Evolutionary conservation across 768 basidiomycete species (phyloP).

Genomic region (Amanita rubescens): DNA sequence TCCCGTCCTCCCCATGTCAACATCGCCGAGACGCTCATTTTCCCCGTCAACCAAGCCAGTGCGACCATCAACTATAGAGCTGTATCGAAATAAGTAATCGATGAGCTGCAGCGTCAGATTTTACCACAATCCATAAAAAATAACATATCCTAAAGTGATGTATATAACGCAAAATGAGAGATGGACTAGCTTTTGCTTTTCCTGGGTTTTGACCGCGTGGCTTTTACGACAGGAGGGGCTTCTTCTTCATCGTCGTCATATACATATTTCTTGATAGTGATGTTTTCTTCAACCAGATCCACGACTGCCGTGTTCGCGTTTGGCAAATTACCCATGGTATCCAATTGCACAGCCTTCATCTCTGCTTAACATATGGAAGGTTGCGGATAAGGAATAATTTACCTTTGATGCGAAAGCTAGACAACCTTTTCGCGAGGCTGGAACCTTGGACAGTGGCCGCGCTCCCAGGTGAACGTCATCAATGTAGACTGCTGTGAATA

Average conservation of each 20-base stretch:
- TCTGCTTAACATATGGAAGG: not conserved
- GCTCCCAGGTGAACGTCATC: constrained; percentile 55
- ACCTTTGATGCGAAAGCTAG: constrained; percentile 65
- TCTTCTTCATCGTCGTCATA: constrained; percentile 64
- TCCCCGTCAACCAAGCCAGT: constrained; percentile 76
- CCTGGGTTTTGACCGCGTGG: constrained; percentile 51
- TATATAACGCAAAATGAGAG: not conserved
- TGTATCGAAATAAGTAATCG: constrained; percentile 24
- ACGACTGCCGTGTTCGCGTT: constrained; percentile 47
- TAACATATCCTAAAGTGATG: not conserved
- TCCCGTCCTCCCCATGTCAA: constrained; percentile 89
- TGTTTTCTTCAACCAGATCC: constrained; percentile 54
- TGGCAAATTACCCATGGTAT: constrained; percentile 65
- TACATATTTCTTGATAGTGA: constrained; percentile 72
- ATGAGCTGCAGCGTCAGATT: constrained; percentile 9
- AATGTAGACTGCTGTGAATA: constrained; percentile 53
- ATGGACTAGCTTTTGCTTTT: constrained; percentile 30
- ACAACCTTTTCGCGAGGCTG: constrained; percentile 49
- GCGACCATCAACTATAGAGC: constrained; percentile 55
- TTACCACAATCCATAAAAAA: constrained; percentile 4
- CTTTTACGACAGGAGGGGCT: constrained; percentile 31
- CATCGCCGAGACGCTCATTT: constrained; percentile 71
- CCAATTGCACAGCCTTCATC: constrained; percentile 49
- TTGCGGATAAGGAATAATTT: not conserved
- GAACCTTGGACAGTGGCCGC: constrained; percentile 34